Percentiles rank a stretch among this genome's conserved stretches.
phyloP scores from a whole-genome alignment of 108 stramenopile genomes.

The Pseudonitzschia delicatissima region DNA sequence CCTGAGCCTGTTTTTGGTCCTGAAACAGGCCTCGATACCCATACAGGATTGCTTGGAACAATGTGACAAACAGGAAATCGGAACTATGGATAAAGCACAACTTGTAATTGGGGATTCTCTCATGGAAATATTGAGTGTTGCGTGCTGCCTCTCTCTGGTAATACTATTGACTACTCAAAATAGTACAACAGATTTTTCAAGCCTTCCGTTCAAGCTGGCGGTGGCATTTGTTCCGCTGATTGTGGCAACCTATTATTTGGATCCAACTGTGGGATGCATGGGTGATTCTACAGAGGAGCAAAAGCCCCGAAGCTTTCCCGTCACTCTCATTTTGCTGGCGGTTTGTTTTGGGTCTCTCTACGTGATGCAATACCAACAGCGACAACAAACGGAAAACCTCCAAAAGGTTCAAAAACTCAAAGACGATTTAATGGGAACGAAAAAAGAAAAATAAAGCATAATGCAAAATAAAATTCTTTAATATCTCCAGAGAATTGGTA shows the following conservation, averaged over 20 bases:
- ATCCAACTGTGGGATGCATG: slow-evolving; percentile 1
- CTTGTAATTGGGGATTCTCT: not conserved
- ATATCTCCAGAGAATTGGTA: slow-evolving; percentile 64
- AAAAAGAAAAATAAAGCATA: slow-evolving; percentile 11
- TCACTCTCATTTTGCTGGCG: slow-evolving; percentile 58
- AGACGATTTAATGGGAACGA: slow-evolving; percentile 25
- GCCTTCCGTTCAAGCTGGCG: slow-evolving; percentile 13
- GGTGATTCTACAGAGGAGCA: not conserved
- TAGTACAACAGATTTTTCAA: slow-evolving; percentile 17
- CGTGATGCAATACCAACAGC: slow-evolving; percentile 50
- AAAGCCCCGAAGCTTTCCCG: slow-evolving; percentile 40
- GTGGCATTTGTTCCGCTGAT: slow-evolving; percentile 21
- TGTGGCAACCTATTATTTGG: slow-evolving; percentile 8
- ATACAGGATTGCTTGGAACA: slow-evolving; percentile 39
- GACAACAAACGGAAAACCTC: slow-evolving; percentile 14
- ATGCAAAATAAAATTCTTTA: too few species aligned
- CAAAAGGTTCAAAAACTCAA: slow-evolving; percentile 19
- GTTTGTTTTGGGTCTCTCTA: slow-evolving; percentile 44
- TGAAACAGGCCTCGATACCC: slow-evolving; percentile 49
- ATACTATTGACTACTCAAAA: not conserved
- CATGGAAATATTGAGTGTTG: slow-evolving; percentile 18
- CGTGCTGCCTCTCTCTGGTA: slow-evolving; percentile 17
- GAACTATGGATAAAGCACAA: slow-evolving; percentile 23
- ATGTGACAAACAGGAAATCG: too few species aligned
- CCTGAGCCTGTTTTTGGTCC: slow-evolving; percentile 38